Evolutionary conservation across 139 green algal genomes (phyloP).

Genomic region (Nannochloris sp.): DNA sequence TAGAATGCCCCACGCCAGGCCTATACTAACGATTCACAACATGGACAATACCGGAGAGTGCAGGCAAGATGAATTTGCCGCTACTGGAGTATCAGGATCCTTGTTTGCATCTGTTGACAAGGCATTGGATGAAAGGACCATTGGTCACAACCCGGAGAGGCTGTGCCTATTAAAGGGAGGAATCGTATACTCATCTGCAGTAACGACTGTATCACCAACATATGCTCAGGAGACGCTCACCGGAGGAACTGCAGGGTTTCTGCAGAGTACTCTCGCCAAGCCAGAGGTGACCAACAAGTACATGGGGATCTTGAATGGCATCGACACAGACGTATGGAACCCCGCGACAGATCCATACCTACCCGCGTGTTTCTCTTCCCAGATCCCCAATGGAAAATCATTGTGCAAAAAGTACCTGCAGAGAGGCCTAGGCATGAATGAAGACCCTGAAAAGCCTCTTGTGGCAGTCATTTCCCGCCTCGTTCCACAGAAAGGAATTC

Average conservation of each 20-base stretch:
- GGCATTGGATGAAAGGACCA: conserved; percentile 91
- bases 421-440: conserved; percentile 69
- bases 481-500: conserved; percentile 87
- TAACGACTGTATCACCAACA: conserved; percentile 87
- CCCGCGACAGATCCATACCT: conserved; percentile 61
- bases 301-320: conserved; percentile 89
- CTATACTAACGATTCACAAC: conserved; percentile 91
- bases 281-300: conserved; percentile 40
- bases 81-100: conserved; percentile 60
- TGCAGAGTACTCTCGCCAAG: conserved; percentile 54
- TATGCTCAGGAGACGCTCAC: conserved; percentile 78
- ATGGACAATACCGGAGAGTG: conserved; percentile 85
- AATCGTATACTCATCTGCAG: conserved; percentile 81
- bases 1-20: conserved; percentile 24
- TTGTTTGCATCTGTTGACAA: conserved; percentile 68
- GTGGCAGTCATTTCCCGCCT: conserved; percentile 81
- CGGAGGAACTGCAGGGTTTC: conserved; percentile 65
- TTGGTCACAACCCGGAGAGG: conserved; percentile 94
- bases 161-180: conserved; percentile 90
- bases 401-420: conserved; percentile 82
- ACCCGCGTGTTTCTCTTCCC: conserved; percentile 58
- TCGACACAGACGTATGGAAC: conserved; percentile 81
- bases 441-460: conserved; percentile 66
- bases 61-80: conserved; percentile 76
- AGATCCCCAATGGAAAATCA: conserved; percentile 55